A percentile compares a stretch with the other conserved stretches of the same genome.
phyloP scores from a whole-genome alignment of 192 early-diverging fungal genomes.

The Podila epicladia region DNA sequence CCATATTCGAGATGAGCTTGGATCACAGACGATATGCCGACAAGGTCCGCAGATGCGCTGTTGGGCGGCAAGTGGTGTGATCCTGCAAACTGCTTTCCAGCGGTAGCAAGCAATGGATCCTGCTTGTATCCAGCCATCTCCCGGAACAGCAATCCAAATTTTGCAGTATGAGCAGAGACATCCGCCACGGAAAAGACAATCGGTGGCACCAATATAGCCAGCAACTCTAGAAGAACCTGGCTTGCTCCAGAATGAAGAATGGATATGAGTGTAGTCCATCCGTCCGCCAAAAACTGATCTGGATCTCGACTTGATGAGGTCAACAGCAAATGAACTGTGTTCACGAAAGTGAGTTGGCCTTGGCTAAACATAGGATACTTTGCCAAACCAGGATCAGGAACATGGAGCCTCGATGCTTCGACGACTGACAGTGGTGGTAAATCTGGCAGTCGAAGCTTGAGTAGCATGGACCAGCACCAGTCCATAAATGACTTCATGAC shows the following conservation, averaged over 20 bases:
- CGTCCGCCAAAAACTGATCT: constrained; percentile 54
- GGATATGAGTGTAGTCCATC: constrained; percentile 52
- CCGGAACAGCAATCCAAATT: constrained; percentile 32
- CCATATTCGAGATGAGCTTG: constrained; percentile 7
- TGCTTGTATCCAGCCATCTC: constrained; percentile 48
- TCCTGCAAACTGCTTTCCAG: constrained; percentile 5
- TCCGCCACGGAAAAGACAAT: constrained; percentile 34
- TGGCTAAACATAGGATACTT: constrained; percentile 32
- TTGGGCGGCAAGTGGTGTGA: not conserved
- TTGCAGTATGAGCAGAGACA: constrained; percentile 9
- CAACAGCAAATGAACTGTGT: constrained; percentile 51
- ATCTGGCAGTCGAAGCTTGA: constrained; percentile 38
- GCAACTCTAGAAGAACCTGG: constrained; percentile 20
- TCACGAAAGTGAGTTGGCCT: constrained; percentile 47
- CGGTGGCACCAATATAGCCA: constrained; percentile 32
- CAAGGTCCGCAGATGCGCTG: not conserved
- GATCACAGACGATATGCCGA: constrained; percentile 18
- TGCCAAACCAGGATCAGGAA: constrained; percentile 38
- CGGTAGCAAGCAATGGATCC: constrained; percentile 44
- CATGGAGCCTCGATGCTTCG: constrained; percentile 29
- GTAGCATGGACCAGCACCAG: constrained; percentile 56
- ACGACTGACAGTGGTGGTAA: constrained; percentile 14
- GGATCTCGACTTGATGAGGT: constrained; percentile 50
- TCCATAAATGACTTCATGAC: constrained; percentile 50
- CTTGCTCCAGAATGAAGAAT: constrained; percentile 47